Evolutionary conservation across 345 rosid genomes (phyloP), one percentile per base, ranked within the genome.

Genomic region (Microthlaspi erraticum): DNA sequence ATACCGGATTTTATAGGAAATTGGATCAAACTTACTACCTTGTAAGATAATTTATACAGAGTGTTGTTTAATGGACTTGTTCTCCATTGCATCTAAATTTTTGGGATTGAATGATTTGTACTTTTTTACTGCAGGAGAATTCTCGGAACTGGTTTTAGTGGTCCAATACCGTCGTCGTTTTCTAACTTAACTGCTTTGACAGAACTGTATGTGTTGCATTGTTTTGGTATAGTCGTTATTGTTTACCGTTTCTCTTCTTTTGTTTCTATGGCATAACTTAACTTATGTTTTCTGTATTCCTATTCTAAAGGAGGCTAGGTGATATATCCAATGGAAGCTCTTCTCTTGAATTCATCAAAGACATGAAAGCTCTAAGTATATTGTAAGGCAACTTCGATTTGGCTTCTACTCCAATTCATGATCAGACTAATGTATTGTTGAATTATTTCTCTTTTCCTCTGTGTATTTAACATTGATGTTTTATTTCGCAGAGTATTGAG

Each of bases 111-210:
- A 19, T 8, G 1, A 2, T 20, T 49, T 37, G 51, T 46, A 12
- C 70, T 54, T 46, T 49, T 70, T 72, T 67, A 12, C 56, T 78
- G 77, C 62, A 85, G 89, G 81, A 81, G 83, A 80, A 73, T 87
- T 76, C 44, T 77, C 14, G 92, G 92, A 11, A 87, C 87, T 60
- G 74, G 84, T 68, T 81, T 87, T 42, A 73, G 67, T 18, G 90
- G 93, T 68, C 82, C 93, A 1, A 83, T 87, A 51, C 93, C 90
- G 13, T 78, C 83, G 12, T 68, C 85, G 48, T 82, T 89, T 56
- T 70, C 87, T 39, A 89, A 73, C 66, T 70, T 87, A 41, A 78
- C 79, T 62, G 59, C 81, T 58, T 41, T 87, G 81, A 70, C 68
- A 78, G 81, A 76, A 43, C 67, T 85, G 92, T 89, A 76, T 83